Evolutionary conservation across 768 basidiomycete genomes (phyloP), one percentile per base, ranked within the genome.

Genomic region (Auriscalpium microsporum): DNA sequence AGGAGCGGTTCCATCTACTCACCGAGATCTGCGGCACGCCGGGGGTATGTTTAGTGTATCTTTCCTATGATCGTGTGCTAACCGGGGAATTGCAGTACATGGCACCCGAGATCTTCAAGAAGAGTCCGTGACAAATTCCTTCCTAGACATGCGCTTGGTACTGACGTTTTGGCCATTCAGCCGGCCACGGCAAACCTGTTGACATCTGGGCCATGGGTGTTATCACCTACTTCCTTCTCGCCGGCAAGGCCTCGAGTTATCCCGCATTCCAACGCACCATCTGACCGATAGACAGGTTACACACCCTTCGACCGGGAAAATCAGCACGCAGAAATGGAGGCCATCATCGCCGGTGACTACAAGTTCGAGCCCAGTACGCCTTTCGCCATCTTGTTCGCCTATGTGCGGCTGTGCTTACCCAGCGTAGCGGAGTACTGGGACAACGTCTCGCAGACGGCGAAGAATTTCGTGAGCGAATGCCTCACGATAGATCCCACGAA

Each of bases 121-220:
- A 91, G 71, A 82, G 87, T 91, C 58, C 40, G 83, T 71, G n/a
- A 4, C 45, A 4, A 35, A n/a, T 33, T 8, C n/a, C n/a, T 19
- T 51, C 8, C 37, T 47, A 34, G 11, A 10, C 36, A 6, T 33
- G 44, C 40, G 48, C 42, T 33, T 52, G 53, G 50, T 59, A 45
- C 44, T 28, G 28, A 28, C 28, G 7, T 28, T 4, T 28, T 28
- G 28, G 16, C 51, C 28, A 45, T 52, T 34, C 65, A 89, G 87
- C 84, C 54, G 95, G 95, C 4, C 95, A 99, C 64, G 82, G 87
- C 44, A 96, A 90, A 72, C 94, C 94, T 9, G 94, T 96, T 16
- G 95, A 95, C 64, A 73, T 95, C 54, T 94, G 93, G 94, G 94
- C 95, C 1, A 94, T 98, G 82, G 95, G 95, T 40, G 95, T 99